Base-by-base conservation (phyloP, 2,329 filamentous ascomycete species). In the Aspergillus ochraceus region DNA sequence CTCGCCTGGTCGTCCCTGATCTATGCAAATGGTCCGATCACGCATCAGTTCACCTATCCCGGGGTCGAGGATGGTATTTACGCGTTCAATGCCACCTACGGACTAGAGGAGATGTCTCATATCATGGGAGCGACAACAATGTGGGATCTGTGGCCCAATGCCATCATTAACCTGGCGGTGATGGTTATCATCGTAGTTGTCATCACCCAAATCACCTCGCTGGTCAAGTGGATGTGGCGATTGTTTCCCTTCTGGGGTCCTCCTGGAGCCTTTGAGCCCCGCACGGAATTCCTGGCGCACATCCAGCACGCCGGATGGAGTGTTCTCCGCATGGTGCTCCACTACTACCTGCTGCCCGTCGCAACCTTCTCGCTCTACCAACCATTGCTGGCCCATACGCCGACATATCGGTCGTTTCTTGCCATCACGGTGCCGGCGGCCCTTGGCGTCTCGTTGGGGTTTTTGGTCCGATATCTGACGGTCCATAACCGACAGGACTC, bases 1-100 rank as follows among this genome's bases (percentile, higher is more conserved):
- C 53, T 64, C 3, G 56, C 58, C 10, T 64, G 63, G 63, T 63
- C 63, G 17, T 64, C 63, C 22, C 58, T 64, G 6, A 46, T 63
- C 10, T 54, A 59, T 20, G 30, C 24, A 17, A 63, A 61, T 36
- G 60, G 63, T 36, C 63, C 63, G 6, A 49, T 64, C 4, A 54
- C 53, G 5, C 60, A 64, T 49, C 46, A 57, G 17, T 64, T 64
- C 49, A 51, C 19, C 6, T 64, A 64, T 30, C 60, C 63, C 1
- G 63, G 63, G 1, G 54, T 63, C 1, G n/a, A 60, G 12, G 54
- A 63, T 14, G 57, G 57, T 4, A 46, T 64, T 1, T 64, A 61
- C 12, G 9, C 54, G 2, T 45, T 51, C 6, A 64, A 64, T 46
- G 58, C 55, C 4, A 63, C 63, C 3, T 58, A 46, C 12, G 63